Percentiles rank a stretch among this genome's conserved stretches.
Evolutionary conservation across 495 filamentous ascomycete genomes (phyloP).

Genomic region (Trypethelium eluteriae): DNA sequence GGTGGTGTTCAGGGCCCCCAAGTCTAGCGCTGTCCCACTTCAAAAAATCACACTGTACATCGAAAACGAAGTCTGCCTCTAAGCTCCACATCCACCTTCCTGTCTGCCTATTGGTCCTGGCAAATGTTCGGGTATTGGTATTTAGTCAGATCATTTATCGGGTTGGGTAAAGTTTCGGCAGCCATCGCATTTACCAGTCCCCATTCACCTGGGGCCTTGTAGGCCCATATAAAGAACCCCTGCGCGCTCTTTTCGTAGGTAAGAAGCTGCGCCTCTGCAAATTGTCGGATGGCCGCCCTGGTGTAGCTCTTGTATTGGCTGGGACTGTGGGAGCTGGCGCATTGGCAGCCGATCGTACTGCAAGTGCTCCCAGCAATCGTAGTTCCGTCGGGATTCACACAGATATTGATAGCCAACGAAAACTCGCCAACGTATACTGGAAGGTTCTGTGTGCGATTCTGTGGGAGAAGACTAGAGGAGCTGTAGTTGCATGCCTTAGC

Average conservation of each 20-base stretch:
- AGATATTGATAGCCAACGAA: conserved; percentile 33
- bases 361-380: conserved; percentile 27
- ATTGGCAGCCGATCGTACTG: conserved; percentile 29
- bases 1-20: too few species aligned
- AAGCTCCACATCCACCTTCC: background rate
- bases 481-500: conserved; percentile 33
- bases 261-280: conserved; percentile 40
- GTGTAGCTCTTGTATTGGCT: conserved; percentile 34
- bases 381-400: conserved; percentile 32
- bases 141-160: conserved; percentile 24
- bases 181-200: conserved; percentile 36
- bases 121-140: conserved; percentile 34
- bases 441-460: conserved; percentile 21
- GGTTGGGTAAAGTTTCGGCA: conserved; percentile 31
- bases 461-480: conserved; percentile 22
- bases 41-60: background rate
- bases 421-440: conserved; percentile 41
- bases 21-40: background rate
- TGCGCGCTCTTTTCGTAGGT: conserved; percentile 31
- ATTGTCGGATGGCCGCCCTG: conserved; percentile 33
- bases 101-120: background rate
- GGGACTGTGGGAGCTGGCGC: conserved; percentile 23
- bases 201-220: conserved; percentile 36
- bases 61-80: background rate
- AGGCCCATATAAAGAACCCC: conserved; percentile 41